Percentiles rank a stretch among this genome's conserved stretches.
Evolutionary conservation across 2,329 filamentous ascomycete genomes (phyloP).

Genomic region (Dothideomycetes sp.): DNA sequence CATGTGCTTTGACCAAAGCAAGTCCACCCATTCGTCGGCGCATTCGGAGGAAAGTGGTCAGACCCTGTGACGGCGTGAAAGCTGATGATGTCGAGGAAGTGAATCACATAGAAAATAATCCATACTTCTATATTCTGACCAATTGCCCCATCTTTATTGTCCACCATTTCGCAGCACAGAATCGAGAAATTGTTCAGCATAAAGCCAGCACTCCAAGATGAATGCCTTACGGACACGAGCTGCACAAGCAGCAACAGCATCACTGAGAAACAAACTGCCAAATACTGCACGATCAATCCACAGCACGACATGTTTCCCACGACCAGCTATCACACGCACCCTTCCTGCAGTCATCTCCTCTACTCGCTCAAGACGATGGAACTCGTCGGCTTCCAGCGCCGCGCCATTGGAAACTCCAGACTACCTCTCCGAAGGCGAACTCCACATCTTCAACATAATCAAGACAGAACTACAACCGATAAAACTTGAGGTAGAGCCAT

Average conservation of each 20-base stretch:
- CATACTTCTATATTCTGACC: not conserved
- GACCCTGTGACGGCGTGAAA: too few species aligned
- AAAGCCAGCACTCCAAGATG: too few species aligned
- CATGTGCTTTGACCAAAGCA: not conserved
- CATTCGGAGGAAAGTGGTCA: not conserved
- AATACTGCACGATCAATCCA: not conserved
- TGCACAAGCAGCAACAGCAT: too few species aligned
- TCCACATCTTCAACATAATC: conserved; percentile 36
- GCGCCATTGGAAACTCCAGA: conserved; percentile 29
- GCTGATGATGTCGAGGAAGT: too few species aligned
- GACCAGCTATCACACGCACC: not conserved
- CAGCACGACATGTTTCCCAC: not conserved
- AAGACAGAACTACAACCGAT: conserved; percentile 29
- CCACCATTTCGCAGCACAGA: too few species aligned
- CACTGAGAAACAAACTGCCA: not conserved
- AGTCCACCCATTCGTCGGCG: not conserved
- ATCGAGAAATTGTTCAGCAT: not conserved
- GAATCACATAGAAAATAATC: too few species aligned
- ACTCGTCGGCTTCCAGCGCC: conserved; percentile 1
- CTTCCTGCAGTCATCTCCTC: not conserved
- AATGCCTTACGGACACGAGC: not conserved
- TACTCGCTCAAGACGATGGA: not conserved
- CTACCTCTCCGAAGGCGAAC: conserved; percentile 34
- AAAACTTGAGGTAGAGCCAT: conserved; percentile 30
- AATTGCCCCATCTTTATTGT: too few species aligned